phyloP scores from a whole-genome alignment of 78 protist genomes.

The Cavenderia fasciculata region DNA sequence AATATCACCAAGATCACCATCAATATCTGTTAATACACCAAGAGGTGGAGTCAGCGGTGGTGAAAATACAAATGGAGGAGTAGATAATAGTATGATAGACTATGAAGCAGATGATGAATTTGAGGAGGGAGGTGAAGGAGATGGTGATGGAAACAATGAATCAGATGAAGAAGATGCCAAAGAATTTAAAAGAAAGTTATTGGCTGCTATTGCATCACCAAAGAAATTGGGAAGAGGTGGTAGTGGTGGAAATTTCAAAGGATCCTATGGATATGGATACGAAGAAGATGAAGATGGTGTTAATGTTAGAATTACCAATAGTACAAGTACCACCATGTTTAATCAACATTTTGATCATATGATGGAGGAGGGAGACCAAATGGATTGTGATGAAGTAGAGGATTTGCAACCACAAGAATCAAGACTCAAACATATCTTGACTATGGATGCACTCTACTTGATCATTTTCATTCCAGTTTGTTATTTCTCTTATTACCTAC shows the following conservation, averaged over 20 bases:
- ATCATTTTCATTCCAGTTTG: conserved; percentile 16
- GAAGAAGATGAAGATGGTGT: too few relatives aligned
- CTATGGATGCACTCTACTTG: conserved; percentile 5
- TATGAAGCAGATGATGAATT: conserved; percentile 16
- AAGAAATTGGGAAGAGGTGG: too few relatives aligned
- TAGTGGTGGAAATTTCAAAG: too few relatives aligned
- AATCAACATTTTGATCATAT: neutral
- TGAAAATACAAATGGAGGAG: neutral
- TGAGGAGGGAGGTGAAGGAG: conserved; percentile 12
- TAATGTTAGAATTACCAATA: too few relatives aligned
- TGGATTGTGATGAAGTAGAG: too few relatives aligned
- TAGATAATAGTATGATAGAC: neutral
- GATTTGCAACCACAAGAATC: neutral
- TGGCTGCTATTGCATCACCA: neutral
- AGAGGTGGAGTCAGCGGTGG: neutral
- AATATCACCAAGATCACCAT: neutral
- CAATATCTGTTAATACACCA: neutral
- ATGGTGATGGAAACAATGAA: neutral
- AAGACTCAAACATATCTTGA: neutral
- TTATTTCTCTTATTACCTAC: neutral
- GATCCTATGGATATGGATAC: too few relatives aligned
- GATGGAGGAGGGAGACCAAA: too few relatives aligned
- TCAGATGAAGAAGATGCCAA: neutral
- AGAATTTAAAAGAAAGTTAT: neutral
- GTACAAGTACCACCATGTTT: neutral